These are phyloP conservation scores for Hypoxylon sp. DNA, from an alignment of 2,329 filamentous ascomycete genomes.

Conservation along the genomic window DNA sequence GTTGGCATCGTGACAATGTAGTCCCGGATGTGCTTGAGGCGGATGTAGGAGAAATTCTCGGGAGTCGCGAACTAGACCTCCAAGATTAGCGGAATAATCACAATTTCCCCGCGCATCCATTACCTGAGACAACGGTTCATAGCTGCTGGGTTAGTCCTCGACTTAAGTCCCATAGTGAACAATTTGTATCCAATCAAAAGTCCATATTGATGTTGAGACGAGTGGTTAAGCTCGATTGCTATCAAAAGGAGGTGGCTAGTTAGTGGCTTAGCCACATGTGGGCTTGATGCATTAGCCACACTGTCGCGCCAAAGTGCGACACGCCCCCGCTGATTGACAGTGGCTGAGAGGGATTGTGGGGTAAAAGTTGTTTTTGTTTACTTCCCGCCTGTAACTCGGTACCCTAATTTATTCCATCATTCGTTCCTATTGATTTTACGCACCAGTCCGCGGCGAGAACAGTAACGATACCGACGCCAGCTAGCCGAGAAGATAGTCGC, in stretches of 20 bases:
- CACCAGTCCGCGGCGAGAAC: not conserved
- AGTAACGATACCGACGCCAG: not conserved
- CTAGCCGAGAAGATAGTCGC: not conserved
- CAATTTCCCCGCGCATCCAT: too few species aligned
- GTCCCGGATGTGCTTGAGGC: too few species aligned
- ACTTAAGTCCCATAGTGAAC: not conserved
- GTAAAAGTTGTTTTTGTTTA: constrained; percentile 22
- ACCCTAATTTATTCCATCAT: constrained; percentile 15
- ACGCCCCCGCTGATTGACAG: not conserved
- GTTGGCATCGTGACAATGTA: too few species aligned
- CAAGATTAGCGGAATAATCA: too few species aligned
- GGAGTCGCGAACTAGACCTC: too few species aligned
- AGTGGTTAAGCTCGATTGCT: too few species aligned
- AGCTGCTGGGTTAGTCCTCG: not conserved
- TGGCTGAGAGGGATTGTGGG: not conserved
- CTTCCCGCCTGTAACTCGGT: constrained; percentile 10
- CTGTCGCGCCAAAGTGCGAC: not conserved
- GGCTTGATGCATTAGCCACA: not conserved
- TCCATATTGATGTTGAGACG: too few species aligned
- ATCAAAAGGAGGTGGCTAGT: not conserved
- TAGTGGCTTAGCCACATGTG: not conserved
- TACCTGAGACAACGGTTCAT: too few species aligned
- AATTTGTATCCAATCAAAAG: too few species aligned
- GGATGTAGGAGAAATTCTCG: too few species aligned
- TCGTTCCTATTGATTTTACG: constrained; percentile 11